Conservation (phyloP, 768 basidiomycete genomes). For the Leccinum disarticulatum region DNA sequence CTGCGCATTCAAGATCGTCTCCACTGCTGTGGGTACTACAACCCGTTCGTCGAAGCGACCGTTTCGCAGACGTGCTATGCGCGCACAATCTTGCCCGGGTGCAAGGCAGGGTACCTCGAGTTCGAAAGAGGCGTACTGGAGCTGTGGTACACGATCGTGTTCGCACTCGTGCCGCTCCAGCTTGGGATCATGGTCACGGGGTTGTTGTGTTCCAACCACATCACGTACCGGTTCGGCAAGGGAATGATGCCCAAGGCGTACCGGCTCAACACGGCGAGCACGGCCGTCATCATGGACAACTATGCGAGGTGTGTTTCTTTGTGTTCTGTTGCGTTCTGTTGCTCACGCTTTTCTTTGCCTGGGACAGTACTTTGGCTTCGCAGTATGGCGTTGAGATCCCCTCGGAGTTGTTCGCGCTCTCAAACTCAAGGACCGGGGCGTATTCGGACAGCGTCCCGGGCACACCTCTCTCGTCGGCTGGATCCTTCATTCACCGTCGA, state of each 20-base stretch:
- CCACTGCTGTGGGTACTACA: conserved; percentile 79
- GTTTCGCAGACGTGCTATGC: conserved; percentile 73
- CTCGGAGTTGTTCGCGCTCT: conserved; percentile 54
- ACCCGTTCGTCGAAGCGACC: conserved; percentile 78
- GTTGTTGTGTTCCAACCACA: conserved; percentile 76
- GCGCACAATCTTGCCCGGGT: conserved; percentile 68
- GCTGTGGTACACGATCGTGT: conserved; percentile 66
- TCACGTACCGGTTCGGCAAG: conserved; percentile 86
- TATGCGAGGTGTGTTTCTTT: conserved; percentile 62
- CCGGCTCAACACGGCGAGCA: conserved; percentile 66
- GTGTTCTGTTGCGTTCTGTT: background rate
- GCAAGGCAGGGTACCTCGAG: conserved; percentile 61
- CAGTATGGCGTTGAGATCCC: conserved; percentile 70
- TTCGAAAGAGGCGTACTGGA: conserved; percentile 56
- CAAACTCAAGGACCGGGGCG: conserved; percentile 50
- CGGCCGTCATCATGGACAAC: conserved; percentile 84
- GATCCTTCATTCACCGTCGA: background rate
- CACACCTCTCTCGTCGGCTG: conserved; percentile 27
- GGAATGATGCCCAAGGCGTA: conserved; percentile 88
- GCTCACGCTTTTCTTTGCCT: background rate
- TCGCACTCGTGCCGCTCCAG: conserved; percentile 68
- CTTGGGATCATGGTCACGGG: conserved; percentile 60
- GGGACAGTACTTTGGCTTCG: conserved; percentile 64
- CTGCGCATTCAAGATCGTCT: conserved; percentile 72
- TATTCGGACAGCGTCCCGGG: conserved; percentile 38